Conservation (phyloP, 352 stramenopile species). For the Globisporangium solare region DNA sequence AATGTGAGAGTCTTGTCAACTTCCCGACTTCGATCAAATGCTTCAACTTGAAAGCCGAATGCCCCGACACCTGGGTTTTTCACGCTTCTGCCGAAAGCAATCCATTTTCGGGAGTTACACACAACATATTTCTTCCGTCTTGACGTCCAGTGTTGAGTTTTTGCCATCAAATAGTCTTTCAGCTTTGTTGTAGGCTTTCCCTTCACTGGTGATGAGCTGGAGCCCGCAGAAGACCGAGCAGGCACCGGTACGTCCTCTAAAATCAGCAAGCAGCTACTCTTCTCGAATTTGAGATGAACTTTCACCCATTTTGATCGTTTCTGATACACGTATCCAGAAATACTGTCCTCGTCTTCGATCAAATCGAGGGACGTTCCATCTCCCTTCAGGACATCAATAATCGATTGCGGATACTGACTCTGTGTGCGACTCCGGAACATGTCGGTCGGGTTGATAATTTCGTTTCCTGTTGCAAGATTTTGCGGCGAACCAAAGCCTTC, state of each 20-base stretch:
- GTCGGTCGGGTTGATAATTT: slow-evolving; percentile 56
- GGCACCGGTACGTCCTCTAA: slow-evolving; percentile 29
- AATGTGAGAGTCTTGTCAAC: slow-evolving; percentile 75
- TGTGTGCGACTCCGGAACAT: slow-evolving; percentile 72
- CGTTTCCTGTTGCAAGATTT: slow-evolving; percentile 51
- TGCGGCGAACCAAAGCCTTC: slow-evolving; percentile 63
- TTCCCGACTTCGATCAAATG: slow-evolving; percentile 68
- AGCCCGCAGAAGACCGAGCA: neutral
- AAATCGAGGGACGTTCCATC: slow-evolving; percentile 57
- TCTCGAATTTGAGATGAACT: slow-evolving; percentile 67
- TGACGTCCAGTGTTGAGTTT: slow-evolving; percentile 52
- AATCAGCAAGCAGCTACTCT: slow-evolving; percentile 46
- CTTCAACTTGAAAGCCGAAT: slow-evolving; percentile 77
- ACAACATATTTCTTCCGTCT: slow-evolving; percentile 63
- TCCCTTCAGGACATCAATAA: slow-evolving; percentile 62
- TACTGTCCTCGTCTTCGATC: slow-evolving; percentile 43
- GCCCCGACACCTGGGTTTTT: slow-evolving; percentile 62
- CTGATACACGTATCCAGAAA: slow-evolving; percentile 67
- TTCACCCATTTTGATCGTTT: slow-evolving; percentile 74
- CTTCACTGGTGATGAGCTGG: slow-evolving; percentile 7
- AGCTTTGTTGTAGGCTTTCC: slow-evolving; percentile 35
- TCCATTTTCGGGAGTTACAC: slow-evolving; percentile 72
- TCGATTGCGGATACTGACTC: slow-evolving; percentile 65
- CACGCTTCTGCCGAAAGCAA: slow-evolving; percentile 62
- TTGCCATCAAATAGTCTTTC: slow-evolving; percentile 60